These are phyloP conservation scores for Leishmania mexicana DNA, from an alignment of 208 protist species.

Conservation along the genomic window DNA sequence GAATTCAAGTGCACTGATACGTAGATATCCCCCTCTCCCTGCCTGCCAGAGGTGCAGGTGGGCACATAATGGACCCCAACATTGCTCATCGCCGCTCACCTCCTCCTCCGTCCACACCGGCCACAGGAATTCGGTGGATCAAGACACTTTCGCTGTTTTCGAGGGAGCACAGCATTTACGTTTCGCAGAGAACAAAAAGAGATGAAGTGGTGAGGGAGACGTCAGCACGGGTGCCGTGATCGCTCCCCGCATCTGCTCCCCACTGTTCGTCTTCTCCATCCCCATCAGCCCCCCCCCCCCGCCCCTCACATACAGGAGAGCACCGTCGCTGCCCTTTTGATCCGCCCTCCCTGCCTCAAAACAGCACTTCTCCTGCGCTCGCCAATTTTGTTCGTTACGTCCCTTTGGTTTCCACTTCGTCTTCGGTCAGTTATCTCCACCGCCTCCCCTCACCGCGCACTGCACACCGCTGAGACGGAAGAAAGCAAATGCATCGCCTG, in stretches of 20 bases:
- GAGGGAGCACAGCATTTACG: background rate
- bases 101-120: too few relatives aligned
- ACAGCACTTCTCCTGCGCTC: background rate
- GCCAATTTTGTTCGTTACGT: background rate
- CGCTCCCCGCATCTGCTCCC: background rate
- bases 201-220: background rate
- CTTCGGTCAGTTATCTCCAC: background rate
- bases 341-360: background rate
- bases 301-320: background rate
- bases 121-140: background rate
- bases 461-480: background rate
- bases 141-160: background rate
- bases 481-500: too few relatives aligned
- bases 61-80: background rate
- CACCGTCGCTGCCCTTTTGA: background rate
- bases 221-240: background rate
- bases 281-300: background rate
- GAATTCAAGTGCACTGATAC: background rate
- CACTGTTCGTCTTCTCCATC: too few relatives aligned
- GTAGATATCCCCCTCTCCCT: background rate
- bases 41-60: background rate
- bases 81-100: background rate
- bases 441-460: background rate
- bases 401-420: conserved; percentile 3
- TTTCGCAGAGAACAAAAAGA: background rate